Evolutionary conservation across 2,329 filamentous ascomycete genomes (phyloP).

Genomic region (Colletotrichum magnum): DNA sequence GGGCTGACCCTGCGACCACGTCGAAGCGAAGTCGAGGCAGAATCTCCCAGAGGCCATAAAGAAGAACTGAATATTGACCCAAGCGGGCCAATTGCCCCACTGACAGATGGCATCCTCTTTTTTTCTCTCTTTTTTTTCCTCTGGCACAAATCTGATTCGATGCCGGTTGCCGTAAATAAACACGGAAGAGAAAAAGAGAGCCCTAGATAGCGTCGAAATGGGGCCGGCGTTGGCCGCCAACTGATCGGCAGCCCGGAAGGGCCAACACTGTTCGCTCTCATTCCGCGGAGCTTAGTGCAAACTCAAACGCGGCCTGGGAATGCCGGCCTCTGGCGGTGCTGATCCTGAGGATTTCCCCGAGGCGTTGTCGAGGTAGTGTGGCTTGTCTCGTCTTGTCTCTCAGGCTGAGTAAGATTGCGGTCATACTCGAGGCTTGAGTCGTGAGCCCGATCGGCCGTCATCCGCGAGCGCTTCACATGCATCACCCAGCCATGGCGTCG

Average conservation of each 20-base stretch:
- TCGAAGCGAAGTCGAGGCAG: conserved; percentile 11
- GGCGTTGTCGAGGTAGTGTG: not conserved
- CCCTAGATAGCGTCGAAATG: not conserved
- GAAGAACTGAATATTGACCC: not conserved
- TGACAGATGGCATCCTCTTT: not conserved
- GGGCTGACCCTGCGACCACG: conserved; percentile 24
- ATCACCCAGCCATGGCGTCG: not conserved
- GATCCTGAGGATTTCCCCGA: conserved; percentile 10
- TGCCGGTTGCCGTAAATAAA: not conserved
- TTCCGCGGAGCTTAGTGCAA: conserved; percentile 21
- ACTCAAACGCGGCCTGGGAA: conserved; percentile 18
- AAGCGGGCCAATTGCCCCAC: conserved; percentile 3
- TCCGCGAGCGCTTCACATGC: not conserved
- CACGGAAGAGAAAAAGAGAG: not conserved
- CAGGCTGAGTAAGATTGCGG: conserved; percentile 13
- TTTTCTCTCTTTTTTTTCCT: not conserved
- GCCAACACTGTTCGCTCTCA: not conserved
- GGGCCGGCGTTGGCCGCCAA: conserved; percentile 1
- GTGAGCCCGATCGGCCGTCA: not conserved
- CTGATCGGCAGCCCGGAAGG: conserved; percentile 12
- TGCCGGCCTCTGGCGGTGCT: not conserved
- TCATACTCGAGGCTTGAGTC: conserved; percentile 13
- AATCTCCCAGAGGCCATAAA: not conserved
- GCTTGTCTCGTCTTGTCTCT: not conserved
- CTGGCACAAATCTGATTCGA: not conserved